Percentiles rank a stretch among this genome's conserved stretches.
Evolutionary conservation across 2,329 filamentous ascomycete genomes (phyloP).

Genomic region (Claviceps sp.): DNA sequence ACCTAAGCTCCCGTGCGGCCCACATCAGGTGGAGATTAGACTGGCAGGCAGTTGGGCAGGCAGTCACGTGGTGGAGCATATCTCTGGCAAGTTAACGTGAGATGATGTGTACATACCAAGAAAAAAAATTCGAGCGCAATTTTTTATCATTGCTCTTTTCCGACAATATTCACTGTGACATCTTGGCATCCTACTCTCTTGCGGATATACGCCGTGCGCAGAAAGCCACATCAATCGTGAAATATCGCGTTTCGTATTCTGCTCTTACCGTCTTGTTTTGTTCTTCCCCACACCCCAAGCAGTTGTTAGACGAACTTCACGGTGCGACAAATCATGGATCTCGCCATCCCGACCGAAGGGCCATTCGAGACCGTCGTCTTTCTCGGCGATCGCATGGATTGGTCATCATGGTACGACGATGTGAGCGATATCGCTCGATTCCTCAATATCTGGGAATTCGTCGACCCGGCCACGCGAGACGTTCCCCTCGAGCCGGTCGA

Average conservation of each 20-base stretch:
- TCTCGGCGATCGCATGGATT: constrained; percentile 5
- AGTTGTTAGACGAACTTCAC: neutral
- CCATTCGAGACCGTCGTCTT: constrained; percentile 1
- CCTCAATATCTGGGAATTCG: constrained; percentile 6
- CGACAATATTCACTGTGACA: no score
- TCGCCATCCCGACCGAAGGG: constrained; percentile 1
- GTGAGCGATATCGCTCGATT: constrained; percentile 3
- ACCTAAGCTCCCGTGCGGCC: no score
- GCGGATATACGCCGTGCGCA: neutral
- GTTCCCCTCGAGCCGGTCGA: constrained; percentile 1
- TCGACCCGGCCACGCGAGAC: constrained; percentile 4
- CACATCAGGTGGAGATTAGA: no score
- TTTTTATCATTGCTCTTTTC: no score
- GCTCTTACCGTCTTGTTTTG: neutral
- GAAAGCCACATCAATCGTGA: neutral
- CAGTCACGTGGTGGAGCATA: no score
- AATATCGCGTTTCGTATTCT: neutral
- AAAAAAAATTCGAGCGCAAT: no score
- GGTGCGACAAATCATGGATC: neutral
- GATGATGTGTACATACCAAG: no score
- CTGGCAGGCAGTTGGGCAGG: no score
- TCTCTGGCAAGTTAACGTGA: no score
- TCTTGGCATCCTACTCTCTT: no score
- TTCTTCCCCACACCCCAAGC: neutral
- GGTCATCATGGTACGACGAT: constrained; percentile 6